A percentile compares a stretch with the other conserved stretches of the same genome.
Conservation (phyloP, 176 grass and related monocot genomes). For the Zoysia japonica region DNA sequence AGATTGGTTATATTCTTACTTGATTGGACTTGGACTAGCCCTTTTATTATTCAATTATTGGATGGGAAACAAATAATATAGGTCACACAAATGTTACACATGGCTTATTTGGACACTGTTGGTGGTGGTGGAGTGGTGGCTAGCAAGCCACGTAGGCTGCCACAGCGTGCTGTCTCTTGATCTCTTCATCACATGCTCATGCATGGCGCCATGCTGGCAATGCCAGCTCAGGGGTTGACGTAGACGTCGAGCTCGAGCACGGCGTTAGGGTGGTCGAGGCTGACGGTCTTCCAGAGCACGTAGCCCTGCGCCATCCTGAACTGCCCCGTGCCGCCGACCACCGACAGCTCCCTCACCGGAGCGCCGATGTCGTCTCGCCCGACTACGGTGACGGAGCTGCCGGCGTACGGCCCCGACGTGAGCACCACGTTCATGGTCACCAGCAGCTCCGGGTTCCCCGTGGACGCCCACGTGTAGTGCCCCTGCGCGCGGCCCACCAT, state of each 20-base stretch:
- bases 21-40: too few relatives aligned
- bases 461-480: slow-evolving; percentile 32
- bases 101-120: too few relatives aligned
- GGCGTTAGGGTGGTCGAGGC: slow-evolving; percentile 9
- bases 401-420: slow-evolving; percentile 42
- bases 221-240: slow-evolving; percentile 27
- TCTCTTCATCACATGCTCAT: too few relatives aligned
- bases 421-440: slow-evolving; percentile 51
- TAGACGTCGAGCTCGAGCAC: slow-evolving; percentile 49
- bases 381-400: slow-evolving; percentile 55
- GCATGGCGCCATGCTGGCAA: background rate
- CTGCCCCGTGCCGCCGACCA: slow-evolving; percentile 58
- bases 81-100: too few relatives aligned
- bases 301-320: slow-evolving; percentile 58
- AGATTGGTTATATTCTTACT: too few relatives aligned
- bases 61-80: too few relatives aligned
- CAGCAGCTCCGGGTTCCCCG: slow-evolving; percentile 18
- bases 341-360: slow-evolving; percentile 46
- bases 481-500: slow-evolving; percentile 46
- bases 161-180: background rate
- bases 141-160: background rate
- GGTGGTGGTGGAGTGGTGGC: too few relatives aligned
- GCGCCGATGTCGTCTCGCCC: slow-evolving; percentile 34
- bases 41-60: too few relatives aligned
- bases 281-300: slow-evolving; percentile 50